Evolutionary conservation across 1,139 yeast species (phyloP).

Genomic region (Pichia sp.): DNA sequence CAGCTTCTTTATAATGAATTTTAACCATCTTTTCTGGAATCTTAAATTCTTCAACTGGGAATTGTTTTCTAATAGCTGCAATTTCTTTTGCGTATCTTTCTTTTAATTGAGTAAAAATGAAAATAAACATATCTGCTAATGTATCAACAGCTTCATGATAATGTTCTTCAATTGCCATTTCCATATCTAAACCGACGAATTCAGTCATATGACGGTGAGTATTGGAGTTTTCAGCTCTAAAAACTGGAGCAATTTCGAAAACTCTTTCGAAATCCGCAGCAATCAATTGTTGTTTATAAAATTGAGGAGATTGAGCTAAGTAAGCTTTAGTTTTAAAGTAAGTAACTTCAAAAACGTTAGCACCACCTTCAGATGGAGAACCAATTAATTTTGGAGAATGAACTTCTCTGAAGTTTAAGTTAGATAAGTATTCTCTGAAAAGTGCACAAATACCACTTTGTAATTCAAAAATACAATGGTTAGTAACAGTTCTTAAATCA

Average conservation of each 20-base stretch:
- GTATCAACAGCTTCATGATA: conserved; percentile 90
- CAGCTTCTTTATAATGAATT: conserved; percentile 85
- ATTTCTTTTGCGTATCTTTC: conserved; percentile 75
- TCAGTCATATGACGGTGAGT: conserved; percentile 99
- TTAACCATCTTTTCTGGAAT: conserved; percentile 90
- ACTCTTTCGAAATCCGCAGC: conserved; percentile 97
- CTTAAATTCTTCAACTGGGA: conserved; percentile 95
- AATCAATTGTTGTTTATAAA: conserved; percentile 95
- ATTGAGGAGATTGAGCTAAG: conserved; percentile 96
- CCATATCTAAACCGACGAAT: conserved; percentile 94
- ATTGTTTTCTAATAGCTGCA: conserved; percentile 85
- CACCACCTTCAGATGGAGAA: conserved; percentile 96
- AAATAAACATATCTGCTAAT: conserved; percentile 79
- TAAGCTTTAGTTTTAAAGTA: conserved; percentile 91
- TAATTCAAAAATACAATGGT: conserved; percentile 94
- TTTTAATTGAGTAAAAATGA: conserved; percentile 80
- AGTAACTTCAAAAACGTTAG: conserved; percentile 87
- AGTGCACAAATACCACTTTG: conserved; percentile 83
- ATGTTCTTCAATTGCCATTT: conserved; percentile 97
- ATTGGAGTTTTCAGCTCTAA: conserved; percentile 98
- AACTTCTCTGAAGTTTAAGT: conserved; percentile 72
- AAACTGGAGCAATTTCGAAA: conserved; percentile 94
- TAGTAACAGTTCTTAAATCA: conserved; percentile 92
- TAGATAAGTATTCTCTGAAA: conserved; percentile 79
- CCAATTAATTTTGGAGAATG: conserved; percentile 95